phyloP scores from a whole-genome alignment of 2,329 filamentous ascomycete genomes.

The Sporothrix pseudoabietina region DNA sequence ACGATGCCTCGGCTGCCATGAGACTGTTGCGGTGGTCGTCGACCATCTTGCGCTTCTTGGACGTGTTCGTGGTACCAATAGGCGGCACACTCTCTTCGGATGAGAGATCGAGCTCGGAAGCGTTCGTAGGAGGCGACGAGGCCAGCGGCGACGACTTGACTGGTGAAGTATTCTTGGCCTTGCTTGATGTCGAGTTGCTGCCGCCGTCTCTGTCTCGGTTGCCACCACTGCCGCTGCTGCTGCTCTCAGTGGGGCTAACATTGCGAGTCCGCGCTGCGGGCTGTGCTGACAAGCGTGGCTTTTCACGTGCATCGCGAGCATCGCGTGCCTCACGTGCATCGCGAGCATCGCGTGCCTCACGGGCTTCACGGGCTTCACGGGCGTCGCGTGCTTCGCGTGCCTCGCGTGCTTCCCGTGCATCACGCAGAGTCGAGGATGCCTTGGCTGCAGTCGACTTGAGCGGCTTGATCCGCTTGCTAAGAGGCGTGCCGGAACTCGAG shows the following conservation, averaged over 20 bases:
- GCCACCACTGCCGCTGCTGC: slow-evolving; percentile 27
- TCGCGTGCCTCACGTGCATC: slow-evolving; percentile 7
- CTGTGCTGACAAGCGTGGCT: not conserved
- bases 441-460: slow-evolving; percentile 34
- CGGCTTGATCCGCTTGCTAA: slow-evolving; percentile 60
- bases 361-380: not conserved
- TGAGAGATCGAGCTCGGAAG: slow-evolving; percentile 59
- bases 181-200: not conserved
- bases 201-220: not conserved
- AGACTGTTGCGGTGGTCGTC: slow-evolving; percentile 31
- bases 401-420: slow-evolving; percentile 3
- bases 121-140: slow-evolving; percentile 67
- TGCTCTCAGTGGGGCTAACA: slow-evolving; percentile 44
- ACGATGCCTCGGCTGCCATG: slow-evolving; percentile 37
- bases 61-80: slow-evolving; percentile 37
- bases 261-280: slow-evolving; percentile 43
- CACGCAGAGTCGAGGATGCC: slow-evolving; percentile 10
- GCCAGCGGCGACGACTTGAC: slow-evolving; percentile 66
- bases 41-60: slow-evolving; percentile 50
- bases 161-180: slow-evolving; percentile 52
- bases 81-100: slow-evolving; percentile 36
- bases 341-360: slow-evolving; percentile 8
- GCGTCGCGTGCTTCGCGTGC: not conserved
- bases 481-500: slow-evolving; percentile 61
- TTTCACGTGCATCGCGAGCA: slow-evolving; percentile 10